Percentiles rank a stretch among this genome's conserved stretches.
Conservation (phyloP, 257 asterid species). For the Nicotiana tomentosiformis region DNA sequence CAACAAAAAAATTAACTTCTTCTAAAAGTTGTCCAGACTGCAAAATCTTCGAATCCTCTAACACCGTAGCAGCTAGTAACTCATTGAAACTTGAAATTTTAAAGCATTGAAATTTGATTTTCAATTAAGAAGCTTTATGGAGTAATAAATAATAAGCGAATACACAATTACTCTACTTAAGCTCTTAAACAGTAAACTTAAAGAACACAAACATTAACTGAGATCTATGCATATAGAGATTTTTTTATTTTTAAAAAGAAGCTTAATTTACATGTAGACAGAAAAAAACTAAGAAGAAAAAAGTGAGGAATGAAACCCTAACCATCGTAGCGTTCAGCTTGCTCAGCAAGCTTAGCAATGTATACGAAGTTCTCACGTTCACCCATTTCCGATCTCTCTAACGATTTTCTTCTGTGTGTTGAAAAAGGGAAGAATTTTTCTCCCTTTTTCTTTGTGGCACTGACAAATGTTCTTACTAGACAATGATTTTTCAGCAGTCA, state of each 20-base stretch:
- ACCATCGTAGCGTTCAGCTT: constrained; percentile 59
- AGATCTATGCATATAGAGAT: constrained; percentile 16
- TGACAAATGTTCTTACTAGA: constrained; percentile 15
- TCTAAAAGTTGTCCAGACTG: no score
- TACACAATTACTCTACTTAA: no score
- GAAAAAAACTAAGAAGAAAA: not conserved
- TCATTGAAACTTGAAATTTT: no score
- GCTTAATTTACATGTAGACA: not conserved
- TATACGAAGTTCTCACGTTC: constrained; percentile 51
- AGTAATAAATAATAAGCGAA: no score
- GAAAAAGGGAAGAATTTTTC: not conserved
- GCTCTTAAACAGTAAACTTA: not conserved
- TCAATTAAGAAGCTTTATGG: no score
- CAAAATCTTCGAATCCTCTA: no score
- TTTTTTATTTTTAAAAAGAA: no score
- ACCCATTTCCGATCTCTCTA: constrained; percentile 32
- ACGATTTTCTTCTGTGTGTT: not conserved
- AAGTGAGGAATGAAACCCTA: constrained; percentile 9
- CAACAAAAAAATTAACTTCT: no score
- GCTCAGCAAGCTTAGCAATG: constrained; percentile 53
- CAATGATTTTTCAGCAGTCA: constrained; percentile 14
- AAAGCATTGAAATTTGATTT: no score
- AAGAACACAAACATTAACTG: not conserved
- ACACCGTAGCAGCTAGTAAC: no score
- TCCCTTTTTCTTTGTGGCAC: not conserved